These are phyloP conservation scores for Epichloe brachyelytri DNA, from an alignment of 2,329 filamentous ascomycete species.

Conservation along the genomic window DNA sequence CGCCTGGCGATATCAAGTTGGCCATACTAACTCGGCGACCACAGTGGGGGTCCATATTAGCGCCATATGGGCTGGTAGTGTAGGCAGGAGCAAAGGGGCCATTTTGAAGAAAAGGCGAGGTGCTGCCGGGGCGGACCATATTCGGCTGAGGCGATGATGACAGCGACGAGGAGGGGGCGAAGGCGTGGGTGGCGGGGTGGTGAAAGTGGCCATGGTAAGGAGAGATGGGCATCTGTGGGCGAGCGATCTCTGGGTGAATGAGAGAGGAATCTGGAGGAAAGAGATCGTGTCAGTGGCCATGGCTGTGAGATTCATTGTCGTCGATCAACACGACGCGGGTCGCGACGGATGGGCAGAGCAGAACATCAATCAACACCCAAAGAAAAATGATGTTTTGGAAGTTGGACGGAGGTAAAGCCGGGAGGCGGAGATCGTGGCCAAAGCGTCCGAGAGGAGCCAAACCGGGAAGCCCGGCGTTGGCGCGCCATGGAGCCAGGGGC, in stretches of 20 bases:
- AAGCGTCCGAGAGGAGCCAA: not conserved
- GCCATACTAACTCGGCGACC: conserved; percentile 53
- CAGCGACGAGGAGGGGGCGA: conserved; percentile 51
- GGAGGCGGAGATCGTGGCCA: not conserved
- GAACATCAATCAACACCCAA: too few relatives aligned
- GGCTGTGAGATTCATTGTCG: not conserved
- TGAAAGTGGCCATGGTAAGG: conserved; percentile 37
- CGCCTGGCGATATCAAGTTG: conserved; percentile 53
- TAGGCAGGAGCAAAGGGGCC: conserved; percentile 38
- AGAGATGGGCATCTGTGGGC: conserved; percentile 31
- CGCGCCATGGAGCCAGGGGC: not conserved
- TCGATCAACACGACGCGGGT: not conserved
- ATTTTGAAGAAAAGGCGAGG: conserved; percentile 54
- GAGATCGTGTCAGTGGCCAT: conserved; percentile 22
- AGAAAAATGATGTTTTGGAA: not conserved
- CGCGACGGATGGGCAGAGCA: too few relatives aligned
- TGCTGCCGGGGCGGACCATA: conserved; percentile 39
- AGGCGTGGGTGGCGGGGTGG: conserved; percentile 28
- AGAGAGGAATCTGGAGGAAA: conserved; percentile 37
- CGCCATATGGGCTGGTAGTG: conserved; percentile 40
- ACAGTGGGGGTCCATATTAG: conserved; percentile 29
- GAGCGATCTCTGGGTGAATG: conserved; percentile 41
- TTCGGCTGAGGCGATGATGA: conserved; percentile 34
- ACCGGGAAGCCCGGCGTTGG: not conserved
- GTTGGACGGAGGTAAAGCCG: not conserved